Conservation (phyloP, 805 yeast species). For the Ogataea siamensis region DNA sequence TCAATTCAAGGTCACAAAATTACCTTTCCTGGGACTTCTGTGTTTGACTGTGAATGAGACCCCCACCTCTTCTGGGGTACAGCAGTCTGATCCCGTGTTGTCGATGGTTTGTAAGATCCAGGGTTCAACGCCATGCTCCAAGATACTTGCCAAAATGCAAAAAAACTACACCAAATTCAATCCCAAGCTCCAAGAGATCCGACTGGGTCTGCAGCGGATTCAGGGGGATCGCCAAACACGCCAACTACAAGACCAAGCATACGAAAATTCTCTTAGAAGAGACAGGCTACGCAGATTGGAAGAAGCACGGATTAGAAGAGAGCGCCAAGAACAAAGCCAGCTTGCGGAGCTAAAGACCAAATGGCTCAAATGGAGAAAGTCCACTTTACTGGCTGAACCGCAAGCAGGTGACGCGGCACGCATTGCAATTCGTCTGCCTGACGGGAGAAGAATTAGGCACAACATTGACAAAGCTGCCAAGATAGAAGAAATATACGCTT, state of each 20-base stretch:
- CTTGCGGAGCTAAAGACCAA: slow-evolving; percentile 23
- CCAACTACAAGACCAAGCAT: slow-evolving; percentile 75
- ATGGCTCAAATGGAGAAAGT: slow-evolving; percentile 52
- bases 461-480: slow-evolving; percentile 44
- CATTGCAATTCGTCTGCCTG: slow-evolving; percentile 65
- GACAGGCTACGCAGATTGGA: slow-evolving; percentile 59
- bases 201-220: slow-evolving; percentile 61
- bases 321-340: slow-evolving; percentile 17
- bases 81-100: slow-evolving; percentile 52
- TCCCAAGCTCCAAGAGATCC: slow-evolving; percentile 57
- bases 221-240: slow-evolving; percentile 57
- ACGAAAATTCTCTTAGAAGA: slow-evolving; percentile 61
- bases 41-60: slow-evolving; percentile 58
- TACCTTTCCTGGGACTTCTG: slow-evolving; percentile 80
- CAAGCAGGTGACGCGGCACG: slow-evolving; percentile 43
- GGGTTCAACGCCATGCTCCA: slow-evolving; percentile 46
- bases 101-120: slow-evolving; percentile 62
- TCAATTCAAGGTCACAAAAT: slow-evolving; percentile 63
- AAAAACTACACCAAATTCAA: slow-evolving; percentile 47
- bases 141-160: slow-evolving; percentile 39
- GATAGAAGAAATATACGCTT: slow-evolving; percentile 68
- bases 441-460: slow-evolving; percentile 58
- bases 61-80: slow-evolving; percentile 57
- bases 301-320: slow-evolving; percentile 30
- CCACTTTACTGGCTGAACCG: slow-evolving; percentile 22